Conservation (phyloP, 108 stramenopile species). For the Bacterosira constricta region DNA sequence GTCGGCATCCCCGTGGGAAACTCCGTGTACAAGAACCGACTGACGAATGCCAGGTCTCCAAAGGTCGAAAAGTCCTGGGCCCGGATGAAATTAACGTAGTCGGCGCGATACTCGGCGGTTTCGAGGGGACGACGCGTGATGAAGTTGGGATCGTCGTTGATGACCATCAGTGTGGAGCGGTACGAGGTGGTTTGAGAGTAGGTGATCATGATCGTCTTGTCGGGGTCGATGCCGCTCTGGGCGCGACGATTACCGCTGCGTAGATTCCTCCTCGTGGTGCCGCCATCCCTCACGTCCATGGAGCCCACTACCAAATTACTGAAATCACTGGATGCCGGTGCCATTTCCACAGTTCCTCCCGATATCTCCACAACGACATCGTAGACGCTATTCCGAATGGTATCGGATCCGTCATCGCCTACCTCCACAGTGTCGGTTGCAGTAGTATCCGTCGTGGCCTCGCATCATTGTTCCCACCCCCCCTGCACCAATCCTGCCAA, state of each 20-base stretch:
- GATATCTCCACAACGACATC: constrained; percentile 30
- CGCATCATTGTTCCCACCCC: background rate
- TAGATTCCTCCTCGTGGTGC: constrained; percentile 11
- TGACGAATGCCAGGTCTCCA: constrained; percentile 30
- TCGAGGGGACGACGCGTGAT: constrained; percentile 45
- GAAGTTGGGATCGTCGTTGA: constrained; percentile 41
- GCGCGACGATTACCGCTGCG: background rate
- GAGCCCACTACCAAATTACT: constrained; percentile 22
- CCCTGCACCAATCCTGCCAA: background rate
- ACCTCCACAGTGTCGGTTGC: background rate
- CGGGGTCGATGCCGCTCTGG: constrained; percentile 1
- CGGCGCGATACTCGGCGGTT: constrained; percentile 46
- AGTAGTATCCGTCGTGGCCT: background rate
- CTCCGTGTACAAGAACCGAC: constrained; percentile 37
- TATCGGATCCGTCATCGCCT: constrained; percentile 8
- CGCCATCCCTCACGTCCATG: background rate
- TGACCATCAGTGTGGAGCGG: constrained; percentile 33
- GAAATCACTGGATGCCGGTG: constrained; percentile 37
- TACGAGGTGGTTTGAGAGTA: constrained; percentile 27
- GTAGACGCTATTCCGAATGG: constrained; percentile 15
- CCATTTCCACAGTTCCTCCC: constrained; percentile 3
- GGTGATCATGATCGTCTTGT: constrained; percentile 35
- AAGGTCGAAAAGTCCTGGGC: constrained; percentile 24
- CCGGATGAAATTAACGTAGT: constrained; percentile 45
- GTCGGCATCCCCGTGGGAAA: constrained; percentile 42